Evolutionary conservation across 2,329 filamentous ascomycete species (phyloP).

Genomic region (Paraphaeosphaeria sporulosa): DNA sequence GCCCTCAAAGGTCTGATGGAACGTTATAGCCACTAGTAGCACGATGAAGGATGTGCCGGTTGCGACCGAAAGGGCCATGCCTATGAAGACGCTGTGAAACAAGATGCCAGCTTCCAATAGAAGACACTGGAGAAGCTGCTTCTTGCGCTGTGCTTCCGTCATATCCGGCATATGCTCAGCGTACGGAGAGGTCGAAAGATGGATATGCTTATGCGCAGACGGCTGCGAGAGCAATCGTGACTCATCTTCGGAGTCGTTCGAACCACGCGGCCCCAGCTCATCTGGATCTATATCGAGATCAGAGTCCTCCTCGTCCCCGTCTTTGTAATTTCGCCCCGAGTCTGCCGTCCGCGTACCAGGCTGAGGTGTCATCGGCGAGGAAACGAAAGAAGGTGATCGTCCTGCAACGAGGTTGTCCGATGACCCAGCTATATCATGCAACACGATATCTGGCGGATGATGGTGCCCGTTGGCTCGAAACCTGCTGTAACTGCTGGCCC

Average conservation of each 20-base stretch:
- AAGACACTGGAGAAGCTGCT: constrained; percentile 75
- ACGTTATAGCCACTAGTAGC: constrained; percentile 72
- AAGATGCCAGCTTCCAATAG: constrained; percentile 80
- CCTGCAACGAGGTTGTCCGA: constrained; percentile 45
- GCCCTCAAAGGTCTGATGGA: constrained; percentile 75
- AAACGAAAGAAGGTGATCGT: constrained; percentile 40
- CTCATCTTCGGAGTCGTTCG: constrained; percentile 38
- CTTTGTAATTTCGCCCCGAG: constrained; percentile 15
- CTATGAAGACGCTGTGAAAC: constrained; percentile 80
- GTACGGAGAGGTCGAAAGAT: constrained; percentile 17
- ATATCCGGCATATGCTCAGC: constrained; percentile 32
- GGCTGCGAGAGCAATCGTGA: constrained; percentile 40
- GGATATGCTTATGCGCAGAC: constrained; percentile 27
- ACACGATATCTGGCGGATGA: constrained; percentile 38
- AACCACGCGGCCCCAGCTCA: constrained; percentile 42
- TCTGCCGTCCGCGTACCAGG: constrained; percentile 15
- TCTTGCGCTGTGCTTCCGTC: constrained; percentile 60
- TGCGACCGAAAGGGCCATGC: constrained; percentile 75
- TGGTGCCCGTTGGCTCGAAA: constrained; percentile 35
- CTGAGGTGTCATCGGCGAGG: constrained; percentile 32
- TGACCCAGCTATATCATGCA: constrained; percentile 39
- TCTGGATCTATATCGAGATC: constrained; percentile 46
- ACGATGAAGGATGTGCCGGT: constrained; percentile 70
- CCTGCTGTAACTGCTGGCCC: constrained; percentile 43
- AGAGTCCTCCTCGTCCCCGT: constrained; percentile 39